phyloP scores from a whole-genome alignment of 177 flowering plant species.

The Vitis hybrid region DNA sequence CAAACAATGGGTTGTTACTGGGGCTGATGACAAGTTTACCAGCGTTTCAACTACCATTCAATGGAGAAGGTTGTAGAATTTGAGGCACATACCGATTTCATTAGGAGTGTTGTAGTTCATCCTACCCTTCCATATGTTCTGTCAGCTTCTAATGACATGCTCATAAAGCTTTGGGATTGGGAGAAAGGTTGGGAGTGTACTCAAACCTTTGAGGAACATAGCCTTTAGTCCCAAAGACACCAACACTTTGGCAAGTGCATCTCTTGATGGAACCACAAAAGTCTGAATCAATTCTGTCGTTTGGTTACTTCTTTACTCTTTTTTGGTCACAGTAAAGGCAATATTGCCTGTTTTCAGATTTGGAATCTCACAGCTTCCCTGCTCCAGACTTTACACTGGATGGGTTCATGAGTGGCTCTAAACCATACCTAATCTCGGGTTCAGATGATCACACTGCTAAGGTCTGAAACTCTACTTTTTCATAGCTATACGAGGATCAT shows the following conservation, averaged over 20 bases:
- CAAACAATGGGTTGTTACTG: neutral
- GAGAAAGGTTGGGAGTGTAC: conserved; percentile 13
- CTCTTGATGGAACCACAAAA: conserved; percentile 14
- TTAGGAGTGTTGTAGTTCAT: conserved; percentile 10
- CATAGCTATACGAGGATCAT: no score
- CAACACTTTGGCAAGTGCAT: conserved; percentile 12
- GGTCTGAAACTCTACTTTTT: neutral
- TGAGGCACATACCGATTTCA: conserved; percentile 13
- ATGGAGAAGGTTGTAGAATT: conserved; percentile 11
- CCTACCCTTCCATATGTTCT: conserved; percentile 9
- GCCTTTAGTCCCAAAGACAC: conserved; percentile 11
- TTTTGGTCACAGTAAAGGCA: neutral
- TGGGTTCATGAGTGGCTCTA: conserved; percentile 18
- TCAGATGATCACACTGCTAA: conserved; percentile 19
- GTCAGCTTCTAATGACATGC: conserved; percentile 10
- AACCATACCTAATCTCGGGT: conserved; percentile 13
- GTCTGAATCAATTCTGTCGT: neutral
- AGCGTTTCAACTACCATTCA: conserved; percentile 8
- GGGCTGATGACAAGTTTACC: conserved; percentile 11
- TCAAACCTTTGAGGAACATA: neutral
- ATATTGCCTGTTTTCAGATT: neutral
- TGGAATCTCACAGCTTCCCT: conserved; percentile 4
- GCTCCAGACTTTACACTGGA: conserved; percentile 10
- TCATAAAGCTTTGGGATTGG: conserved; percentile 18
- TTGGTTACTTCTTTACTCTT: neutral